These are phyloP conservation scores for Euphorbia pulcherrima DNA, from an alignment of 345 rosid species.

Conservation along the genomic window DNA sequence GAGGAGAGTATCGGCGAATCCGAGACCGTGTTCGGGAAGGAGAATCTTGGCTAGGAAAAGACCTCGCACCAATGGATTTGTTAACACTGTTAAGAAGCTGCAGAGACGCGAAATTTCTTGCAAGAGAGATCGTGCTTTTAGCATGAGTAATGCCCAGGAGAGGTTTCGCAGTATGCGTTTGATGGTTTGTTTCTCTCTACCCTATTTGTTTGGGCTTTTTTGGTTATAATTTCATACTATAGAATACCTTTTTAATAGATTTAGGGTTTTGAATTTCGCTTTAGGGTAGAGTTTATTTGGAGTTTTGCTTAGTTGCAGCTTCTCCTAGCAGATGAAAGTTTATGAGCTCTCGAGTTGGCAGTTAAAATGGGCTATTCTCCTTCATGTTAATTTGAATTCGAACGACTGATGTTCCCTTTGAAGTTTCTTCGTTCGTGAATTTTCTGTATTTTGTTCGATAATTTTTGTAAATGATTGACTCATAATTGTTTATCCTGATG, in stretches of 20 bases:
- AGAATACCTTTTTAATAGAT: neutral
- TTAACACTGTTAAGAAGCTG: conserved; percentile 80
- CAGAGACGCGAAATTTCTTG: conserved; percentile 80
- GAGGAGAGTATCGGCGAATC: conserved; percentile 72
- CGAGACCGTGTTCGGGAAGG: conserved; percentile 73
- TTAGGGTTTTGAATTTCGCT: neutral
- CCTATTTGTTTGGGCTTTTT: neutral
- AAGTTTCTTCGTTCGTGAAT: neutral
- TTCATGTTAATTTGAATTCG: neutral
- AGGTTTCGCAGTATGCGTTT: conserved; percentile 83
- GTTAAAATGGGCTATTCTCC: neutral
- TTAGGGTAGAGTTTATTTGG: neutral
- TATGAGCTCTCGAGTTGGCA: neutral
- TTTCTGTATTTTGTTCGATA: neutral
- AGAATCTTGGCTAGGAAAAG: conserved; percentile 59
- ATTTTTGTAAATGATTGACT: neutral
- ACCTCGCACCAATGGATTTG: conserved; percentile 50
- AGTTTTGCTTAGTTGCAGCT: neutral
- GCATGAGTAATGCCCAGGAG: conserved; percentile 74
- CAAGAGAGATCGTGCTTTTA: conserved; percentile 67
- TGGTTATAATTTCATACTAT: neutral
- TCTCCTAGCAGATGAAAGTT: neutral
- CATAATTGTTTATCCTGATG: no score
- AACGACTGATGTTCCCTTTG: no score
- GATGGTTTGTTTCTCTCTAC: conserved; percentile 9